phyloP scores from a whole-genome alignment of 352 stramenopile species.

The Phytophthora pinifolia region DNA sequence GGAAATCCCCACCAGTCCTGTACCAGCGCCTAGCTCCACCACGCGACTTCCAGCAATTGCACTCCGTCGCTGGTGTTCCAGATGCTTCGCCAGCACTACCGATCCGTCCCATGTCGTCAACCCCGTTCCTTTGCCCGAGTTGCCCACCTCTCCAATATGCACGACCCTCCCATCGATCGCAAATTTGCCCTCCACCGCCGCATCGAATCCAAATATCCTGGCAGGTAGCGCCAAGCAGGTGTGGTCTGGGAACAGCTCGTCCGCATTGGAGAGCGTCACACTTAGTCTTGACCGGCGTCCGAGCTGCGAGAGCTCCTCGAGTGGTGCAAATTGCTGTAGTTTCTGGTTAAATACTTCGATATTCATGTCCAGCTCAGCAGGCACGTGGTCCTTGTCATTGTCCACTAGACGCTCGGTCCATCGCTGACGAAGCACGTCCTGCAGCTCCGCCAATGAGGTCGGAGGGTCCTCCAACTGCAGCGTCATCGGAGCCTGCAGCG shows the following conservation, averaged over 20 bases:
- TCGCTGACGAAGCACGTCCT: constrained; percentile 20
- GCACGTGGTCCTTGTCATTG: neutral
- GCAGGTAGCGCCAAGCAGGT: constrained; percentile 49
- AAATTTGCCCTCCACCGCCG: constrained; percentile 35
- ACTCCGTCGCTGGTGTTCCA: constrained; percentile 56
- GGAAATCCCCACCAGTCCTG: constrained; percentile 83
- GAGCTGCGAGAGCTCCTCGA: constrained; percentile 34
- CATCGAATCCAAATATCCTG: constrained; percentile 58
- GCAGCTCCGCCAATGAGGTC: constrained; percentile 24
- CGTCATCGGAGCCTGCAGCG: constrained; percentile 27
- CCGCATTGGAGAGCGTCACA: constrained; percentile 28
- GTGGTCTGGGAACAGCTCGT: constrained; percentile 23
- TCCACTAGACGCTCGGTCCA: constrained; percentile 19
- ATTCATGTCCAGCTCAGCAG: constrained; percentile 19
- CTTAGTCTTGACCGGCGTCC: constrained; percentile 40
- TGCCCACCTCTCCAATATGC: constrained; percentile 66
- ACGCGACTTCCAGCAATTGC: constrained; percentile 45
- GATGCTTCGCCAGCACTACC: constrained; percentile 90
- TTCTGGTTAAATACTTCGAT: constrained; percentile 47
- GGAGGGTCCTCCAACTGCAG: constrained; percentile 23
- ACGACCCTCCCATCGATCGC: constrained; percentile 54
- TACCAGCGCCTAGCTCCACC: constrained; percentile 86
- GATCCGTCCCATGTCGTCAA: constrained; percentile 92
- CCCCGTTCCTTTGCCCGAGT: constrained; percentile 84
- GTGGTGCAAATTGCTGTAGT: constrained; percentile 32